Evolutionary conservation across 169 alveolate species (phyloP).

Genomic region (Cryptosporidium baileyi): DNA sequence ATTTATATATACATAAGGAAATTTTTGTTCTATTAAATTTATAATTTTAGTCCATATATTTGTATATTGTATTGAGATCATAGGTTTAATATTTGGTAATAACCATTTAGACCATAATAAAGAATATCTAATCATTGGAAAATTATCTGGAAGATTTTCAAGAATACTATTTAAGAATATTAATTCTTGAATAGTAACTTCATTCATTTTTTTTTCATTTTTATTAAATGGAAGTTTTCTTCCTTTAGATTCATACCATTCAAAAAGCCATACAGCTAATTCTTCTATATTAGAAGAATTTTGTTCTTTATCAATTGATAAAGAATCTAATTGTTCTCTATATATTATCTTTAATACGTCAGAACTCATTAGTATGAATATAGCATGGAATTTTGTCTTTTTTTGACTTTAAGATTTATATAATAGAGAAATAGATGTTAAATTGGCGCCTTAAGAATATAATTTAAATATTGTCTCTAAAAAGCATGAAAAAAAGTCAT

Average conservation of each 20-base stretch:
- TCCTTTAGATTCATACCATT: conserved; percentile 63
- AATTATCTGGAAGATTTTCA: conserved; percentile 31
- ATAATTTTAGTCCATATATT: conserved; percentile 9
- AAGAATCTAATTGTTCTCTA: conserved; percentile 1
- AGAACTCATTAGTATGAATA: conserved; percentile 49
- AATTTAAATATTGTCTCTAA: no score
- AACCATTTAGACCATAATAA: conserved; percentile 37
- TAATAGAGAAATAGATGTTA: not conserved
- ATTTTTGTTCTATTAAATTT: conserved; percentile 13
- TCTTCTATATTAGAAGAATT: not conserved
- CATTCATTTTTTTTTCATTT: not conserved
- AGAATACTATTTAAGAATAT: conserved; percentile 9
- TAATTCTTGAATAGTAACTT: conserved; percentile 18
- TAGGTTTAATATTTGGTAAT: not conserved
- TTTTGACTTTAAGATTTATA: not conserved
- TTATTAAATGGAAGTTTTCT: conserved; percentile 24
- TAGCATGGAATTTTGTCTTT: no score
- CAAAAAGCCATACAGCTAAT: conserved; percentile 50
- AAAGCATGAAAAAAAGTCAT: no score
- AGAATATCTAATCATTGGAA: conserved; percentile 32
- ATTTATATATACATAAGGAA: not conserved
- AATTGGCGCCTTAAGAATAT: no score
- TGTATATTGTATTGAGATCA: not conserved
- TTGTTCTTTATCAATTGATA: not conserved
- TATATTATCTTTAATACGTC: conserved; percentile 22